A percentile compares a stretch with the other conserved stretches of the same genome.
Evolutionary conservation across 345 rosid species (phyloP).

Genomic region (Stellera chamaejasme): DNA sequence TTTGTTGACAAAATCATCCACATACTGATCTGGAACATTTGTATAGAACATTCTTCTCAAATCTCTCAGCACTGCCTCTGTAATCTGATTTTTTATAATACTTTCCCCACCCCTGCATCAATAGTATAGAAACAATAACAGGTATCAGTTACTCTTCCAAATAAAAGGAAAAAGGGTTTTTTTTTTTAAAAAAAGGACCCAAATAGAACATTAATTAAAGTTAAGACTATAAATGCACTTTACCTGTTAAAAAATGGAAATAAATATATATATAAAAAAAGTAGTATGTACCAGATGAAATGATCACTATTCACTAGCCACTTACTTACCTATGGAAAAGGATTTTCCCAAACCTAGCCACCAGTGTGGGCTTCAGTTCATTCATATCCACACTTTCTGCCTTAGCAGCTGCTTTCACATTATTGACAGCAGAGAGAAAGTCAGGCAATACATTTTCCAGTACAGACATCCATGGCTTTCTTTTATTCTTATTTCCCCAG

Average conservation of each 20-base stretch:
- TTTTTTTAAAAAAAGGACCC: not conserved
- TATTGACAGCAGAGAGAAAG: conserved; percentile 31
- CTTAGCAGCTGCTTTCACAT: conserved; percentile 21
- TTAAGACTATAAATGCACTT: no score
- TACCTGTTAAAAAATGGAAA: no score
- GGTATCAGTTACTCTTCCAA: not conserved
- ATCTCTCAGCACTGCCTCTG: conserved; percentile 21
- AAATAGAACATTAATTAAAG: no score
- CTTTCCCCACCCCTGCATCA: conserved; percentile 24
- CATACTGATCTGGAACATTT: conserved; percentile 31
- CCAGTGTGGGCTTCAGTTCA: conserved; percentile 29
- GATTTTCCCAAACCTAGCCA: conserved; percentile 53
- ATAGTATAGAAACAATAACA: not conserved
- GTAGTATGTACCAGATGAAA: no score
- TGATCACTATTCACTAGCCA: not conserved
- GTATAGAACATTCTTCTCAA: conserved; percentile 27
- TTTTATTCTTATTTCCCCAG: conserved; percentile 12
- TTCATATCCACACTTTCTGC: conserved; percentile 10
- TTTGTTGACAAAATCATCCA: conserved; percentile 22
- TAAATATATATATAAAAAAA: not conserved
- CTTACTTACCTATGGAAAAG: conserved; percentile 34
- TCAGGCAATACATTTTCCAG: conserved; percentile 43
- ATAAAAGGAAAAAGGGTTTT: not conserved
- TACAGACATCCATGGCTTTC: conserved; percentile 29
- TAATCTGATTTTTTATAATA: conserved; percentile 14